These are phyloP conservation scores for Acephala macrosclerotiorum DNA, from an alignment of 2,329 filamentous ascomycete genomes.

Conservation along the genomic window DNA sequence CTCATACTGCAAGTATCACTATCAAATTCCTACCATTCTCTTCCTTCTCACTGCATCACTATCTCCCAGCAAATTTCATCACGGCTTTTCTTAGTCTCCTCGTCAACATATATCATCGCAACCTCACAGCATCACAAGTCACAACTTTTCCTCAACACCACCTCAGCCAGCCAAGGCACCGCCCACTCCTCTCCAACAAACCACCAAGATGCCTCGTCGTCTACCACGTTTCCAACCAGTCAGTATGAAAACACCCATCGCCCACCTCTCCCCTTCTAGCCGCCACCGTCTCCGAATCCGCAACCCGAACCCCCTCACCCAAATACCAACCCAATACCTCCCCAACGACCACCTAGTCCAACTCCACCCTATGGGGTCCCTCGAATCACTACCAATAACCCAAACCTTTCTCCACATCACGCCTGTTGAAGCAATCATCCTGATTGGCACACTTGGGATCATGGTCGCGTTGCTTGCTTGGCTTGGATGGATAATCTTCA, in stretches of 20 bases:
- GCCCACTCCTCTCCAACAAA: not conserved
- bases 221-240: not conserved
- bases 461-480: conserved; percentile 25
- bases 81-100: not conserved
- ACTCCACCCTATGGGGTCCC: not conserved
- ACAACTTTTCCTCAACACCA: not conserved
- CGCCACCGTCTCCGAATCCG: conserved; percentile 10
- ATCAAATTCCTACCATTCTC: not conserved
- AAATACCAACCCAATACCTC: not conserved
- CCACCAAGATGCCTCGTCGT: not conserved
- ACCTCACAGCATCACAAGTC: not conserved
- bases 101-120: not conserved
- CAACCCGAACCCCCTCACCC: conserved; percentile 12
- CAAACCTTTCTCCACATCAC: conserved; percentile 13
- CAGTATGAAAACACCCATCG: not conserved
- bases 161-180: not conserved
- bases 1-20: not conserved
- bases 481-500: conserved; percentile 26
- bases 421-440: conserved; percentile 25
- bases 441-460: conserved; percentile 18
- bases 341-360: conserved; percentile 6
- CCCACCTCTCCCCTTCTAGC: not conserved
- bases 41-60: not conserved
- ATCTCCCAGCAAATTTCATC: not conserved
- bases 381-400: not conserved